phyloP scores from a whole-genome alignment of 2,329 filamentous ascomycete species.

The Trichoderma hamatum region DNA sequence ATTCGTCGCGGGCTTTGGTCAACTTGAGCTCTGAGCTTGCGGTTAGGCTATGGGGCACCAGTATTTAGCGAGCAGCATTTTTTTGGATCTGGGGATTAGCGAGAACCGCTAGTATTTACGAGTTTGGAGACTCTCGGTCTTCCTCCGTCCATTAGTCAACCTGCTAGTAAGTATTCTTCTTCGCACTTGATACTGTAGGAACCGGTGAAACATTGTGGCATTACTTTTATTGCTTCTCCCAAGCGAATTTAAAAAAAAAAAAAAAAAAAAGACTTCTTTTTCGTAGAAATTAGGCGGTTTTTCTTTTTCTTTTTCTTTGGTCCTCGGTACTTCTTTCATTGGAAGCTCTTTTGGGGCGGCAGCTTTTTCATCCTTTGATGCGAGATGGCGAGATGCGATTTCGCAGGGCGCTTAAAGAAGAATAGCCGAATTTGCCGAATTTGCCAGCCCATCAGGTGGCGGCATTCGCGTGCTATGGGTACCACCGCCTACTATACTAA shows the following conservation, averaged over 20 bases:
- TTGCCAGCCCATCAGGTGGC: neutral
- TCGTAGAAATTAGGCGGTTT: neutral
- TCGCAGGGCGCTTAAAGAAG: neutral
- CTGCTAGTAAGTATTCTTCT: neutral
- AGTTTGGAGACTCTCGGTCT: neutral
- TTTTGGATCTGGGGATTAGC: neutral
- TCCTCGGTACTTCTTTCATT: neutral
- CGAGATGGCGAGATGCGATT: neutral
- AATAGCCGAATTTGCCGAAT: slow-evolving; percentile 9
- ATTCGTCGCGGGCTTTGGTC: neutral
- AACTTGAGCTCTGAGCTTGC: neutral
- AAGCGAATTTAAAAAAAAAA: too few species aligned
- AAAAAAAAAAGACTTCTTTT: neutral
- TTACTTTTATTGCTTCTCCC: neutral
- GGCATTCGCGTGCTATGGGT: neutral
- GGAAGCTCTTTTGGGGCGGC: neutral
- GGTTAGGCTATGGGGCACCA: neutral
- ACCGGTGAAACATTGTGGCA: neutral
- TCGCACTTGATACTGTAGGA: neutral
- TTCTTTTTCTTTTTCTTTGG: neutral
- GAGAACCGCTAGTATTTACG: neutral
- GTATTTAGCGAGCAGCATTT: neutral
- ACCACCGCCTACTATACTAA: neutral
- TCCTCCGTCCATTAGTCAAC: neutral
- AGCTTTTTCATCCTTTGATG: neutral